Evolutionary conservation across 202 grass and related monocot species (phyloP).

Genomic region (Cymbopogon flexuosus): DNA sequence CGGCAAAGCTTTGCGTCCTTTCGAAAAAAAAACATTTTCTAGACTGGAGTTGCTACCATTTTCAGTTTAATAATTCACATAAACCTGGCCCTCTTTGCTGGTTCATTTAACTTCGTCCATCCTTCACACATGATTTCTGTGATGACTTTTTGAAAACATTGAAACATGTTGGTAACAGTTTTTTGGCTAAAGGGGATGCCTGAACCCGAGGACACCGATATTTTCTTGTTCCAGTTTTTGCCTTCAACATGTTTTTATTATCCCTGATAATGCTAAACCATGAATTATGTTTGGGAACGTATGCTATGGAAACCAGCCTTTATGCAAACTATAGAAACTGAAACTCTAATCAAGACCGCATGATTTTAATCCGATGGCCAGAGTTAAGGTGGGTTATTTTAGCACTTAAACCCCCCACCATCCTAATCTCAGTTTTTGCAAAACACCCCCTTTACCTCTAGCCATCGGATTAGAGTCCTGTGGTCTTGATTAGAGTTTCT

Average conservation of each 20-base stretch:
- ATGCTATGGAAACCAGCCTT: too few species aligned
- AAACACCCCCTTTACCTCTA: too few species aligned
- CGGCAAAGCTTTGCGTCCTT: too few species aligned
- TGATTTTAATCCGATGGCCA: too few species aligned
- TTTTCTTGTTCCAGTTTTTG: background rate
- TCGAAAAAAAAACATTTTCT: too few species aligned
- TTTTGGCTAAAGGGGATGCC: background rate
- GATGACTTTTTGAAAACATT: background rate
- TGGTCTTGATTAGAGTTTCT: too few species aligned
- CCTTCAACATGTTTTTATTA: background rate
- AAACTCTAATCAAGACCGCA: too few species aligned
- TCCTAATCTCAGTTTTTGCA: too few species aligned
- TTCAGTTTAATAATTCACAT: background rate
- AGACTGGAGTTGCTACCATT: background rate
- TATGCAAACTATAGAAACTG: too few species aligned
- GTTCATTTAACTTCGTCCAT: background rate
- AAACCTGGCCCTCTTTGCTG: background rate
- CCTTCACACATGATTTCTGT: background rate
- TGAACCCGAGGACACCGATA: background rate
- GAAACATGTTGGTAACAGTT: background rate
- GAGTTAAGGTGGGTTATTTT: too few species aligned
- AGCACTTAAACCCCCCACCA: too few species aligned
- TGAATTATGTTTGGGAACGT: background rate
- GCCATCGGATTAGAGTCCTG: too few species aligned
- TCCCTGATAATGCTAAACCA: background rate